These are phyloP conservation scores for Talaromyces sp. DNA, from an alignment of 2,329 filamentous ascomycete genomes.

Conservation along the genomic window DNA sequence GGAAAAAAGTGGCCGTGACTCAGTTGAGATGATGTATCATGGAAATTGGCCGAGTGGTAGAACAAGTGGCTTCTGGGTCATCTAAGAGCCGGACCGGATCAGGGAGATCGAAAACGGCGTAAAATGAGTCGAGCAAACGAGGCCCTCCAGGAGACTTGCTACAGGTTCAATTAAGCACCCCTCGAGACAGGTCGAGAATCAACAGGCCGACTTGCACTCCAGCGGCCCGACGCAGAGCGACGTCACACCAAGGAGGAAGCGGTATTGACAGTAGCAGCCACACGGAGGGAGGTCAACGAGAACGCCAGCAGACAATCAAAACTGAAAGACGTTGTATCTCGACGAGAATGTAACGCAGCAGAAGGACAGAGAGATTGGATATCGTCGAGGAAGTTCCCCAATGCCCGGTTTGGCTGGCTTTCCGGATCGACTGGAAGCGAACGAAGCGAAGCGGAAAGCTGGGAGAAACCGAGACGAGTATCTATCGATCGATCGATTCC, in stretches of 20 bases:
- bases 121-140: background rate
- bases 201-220: constrained; percentile 11
- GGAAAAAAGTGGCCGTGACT: constrained; percentile 24
- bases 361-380: background rate
- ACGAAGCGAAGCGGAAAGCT: background rate
- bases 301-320: background rate
- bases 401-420: background rate
- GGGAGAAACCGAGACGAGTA: background rate
- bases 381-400: background rate
- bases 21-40: constrained; percentile 14
- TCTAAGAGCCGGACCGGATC: background rate
- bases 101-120: too few species aligned
- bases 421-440: background rate
- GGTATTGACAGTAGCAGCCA: constrained; percentile 13
- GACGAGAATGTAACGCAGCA: background rate
- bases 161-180: constrained; percentile 14
- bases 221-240: constrained; percentile 13
- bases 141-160: constrained; percentile 12
- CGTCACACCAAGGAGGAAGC: constrained; percentile 14
- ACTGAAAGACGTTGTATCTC: background rate
- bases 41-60: constrained; percentile 12
- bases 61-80: constrained; percentile 8
- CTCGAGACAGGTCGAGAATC: constrained; percentile 12
- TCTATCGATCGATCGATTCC: background rate
- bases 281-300: constrained; percentile 9